A percentile compares a stretch with the other conserved stretches of the same genome.
Conservation (phyloP, 345 rosid species). For the Pseudoturritis turrita region DNA sequence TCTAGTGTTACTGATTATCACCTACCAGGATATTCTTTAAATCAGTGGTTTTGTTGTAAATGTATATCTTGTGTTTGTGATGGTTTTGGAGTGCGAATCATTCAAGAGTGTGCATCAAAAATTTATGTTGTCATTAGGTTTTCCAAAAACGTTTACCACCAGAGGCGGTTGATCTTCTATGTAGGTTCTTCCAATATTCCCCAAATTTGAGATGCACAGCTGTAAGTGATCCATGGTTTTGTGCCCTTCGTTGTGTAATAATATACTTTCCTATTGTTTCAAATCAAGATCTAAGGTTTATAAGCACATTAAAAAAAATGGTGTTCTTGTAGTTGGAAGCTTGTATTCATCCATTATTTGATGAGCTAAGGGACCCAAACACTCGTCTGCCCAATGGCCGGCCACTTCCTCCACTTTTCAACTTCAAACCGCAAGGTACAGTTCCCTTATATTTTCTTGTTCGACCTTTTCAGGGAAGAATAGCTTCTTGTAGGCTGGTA, state of each 20-base stretch:
- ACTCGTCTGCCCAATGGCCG: conserved; percentile 91
- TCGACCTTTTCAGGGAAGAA: neutral
- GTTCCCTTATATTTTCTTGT: neutral
- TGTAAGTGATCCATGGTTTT: conserved; percentile 44
- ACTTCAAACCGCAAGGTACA: conserved; percentile 73
- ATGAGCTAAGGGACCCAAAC: conserved; percentile 82
- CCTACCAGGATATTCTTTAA: neutral
- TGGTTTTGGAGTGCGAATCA: conserved; percentile 6
- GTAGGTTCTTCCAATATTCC: conserved; percentile 93
- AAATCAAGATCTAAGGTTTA: neutral
- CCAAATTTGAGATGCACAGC: conserved; percentile 97
- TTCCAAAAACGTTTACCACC: conserved; percentile 86
- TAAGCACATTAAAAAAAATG: neutral
- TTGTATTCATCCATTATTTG: conserved; percentile 83
- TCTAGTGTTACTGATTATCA: conserved; percentile 6
- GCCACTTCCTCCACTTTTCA: conserved; percentile 90
- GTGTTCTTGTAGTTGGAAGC: conserved; percentile 67
- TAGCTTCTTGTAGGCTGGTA: neutral
- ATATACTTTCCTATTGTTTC: neutral
- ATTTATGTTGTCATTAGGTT: conserved; percentile 9
- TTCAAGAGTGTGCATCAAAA: neutral
- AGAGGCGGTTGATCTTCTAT: conserved; percentile 95
- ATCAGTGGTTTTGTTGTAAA: neutral
- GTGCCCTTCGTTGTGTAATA: neutral
- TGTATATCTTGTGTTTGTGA: neutral